phyloP scores from a whole-genome alignment of 345 rosid species.

The Anastatica hierochuntica region DNA sequence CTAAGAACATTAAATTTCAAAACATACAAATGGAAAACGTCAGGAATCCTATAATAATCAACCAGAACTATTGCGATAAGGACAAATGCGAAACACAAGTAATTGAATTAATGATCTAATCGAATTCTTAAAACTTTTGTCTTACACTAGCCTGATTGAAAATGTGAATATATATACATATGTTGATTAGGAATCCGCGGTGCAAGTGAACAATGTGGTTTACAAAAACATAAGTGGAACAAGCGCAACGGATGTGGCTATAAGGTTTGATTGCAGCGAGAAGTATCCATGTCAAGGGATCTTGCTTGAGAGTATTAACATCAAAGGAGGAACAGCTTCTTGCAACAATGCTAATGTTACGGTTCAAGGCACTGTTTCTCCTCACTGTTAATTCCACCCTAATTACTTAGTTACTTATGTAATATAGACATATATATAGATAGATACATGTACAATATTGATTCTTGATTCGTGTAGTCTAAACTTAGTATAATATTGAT shows the following conservation, averaged over 20 bases:
- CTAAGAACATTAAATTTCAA: slow-evolving; percentile 56
- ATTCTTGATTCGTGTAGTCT: background rate
- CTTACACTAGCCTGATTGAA: background rate
- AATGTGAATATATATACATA: slow-evolving; percentile 5
- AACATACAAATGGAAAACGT: slow-evolving; percentile 67
- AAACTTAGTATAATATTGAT: background rate
- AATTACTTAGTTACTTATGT: background rate
- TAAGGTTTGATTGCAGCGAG: slow-evolving; percentile 55
- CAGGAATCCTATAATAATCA: slow-evolving; percentile 70
- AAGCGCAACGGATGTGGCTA: slow-evolving; percentile 60
- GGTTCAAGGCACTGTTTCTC: slow-evolving; percentile 42
- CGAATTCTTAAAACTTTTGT: background rate
- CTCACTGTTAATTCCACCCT: slow-evolving; percentile 26
- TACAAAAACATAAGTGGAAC: slow-evolving; percentile 69
- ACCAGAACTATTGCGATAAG: slow-evolving; percentile 80
- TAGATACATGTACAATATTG: slow-evolving; percentile 3
- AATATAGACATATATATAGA: background rate
- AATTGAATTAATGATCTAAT: background rate
- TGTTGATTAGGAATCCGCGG: slow-evolving; percentile 47
- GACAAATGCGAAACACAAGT: slow-evolving; percentile 57
- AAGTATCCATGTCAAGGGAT: slow-evolving; percentile 56
- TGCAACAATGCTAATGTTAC: slow-evolving; percentile 43
- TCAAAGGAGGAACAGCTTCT: slow-evolving; percentile 35
- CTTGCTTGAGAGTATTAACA: slow-evolving; percentile 35
- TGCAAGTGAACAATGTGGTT: slow-evolving; percentile 54